Conservation (phyloP, 148 eudicot genomes). For the Euryodendron excelsum region DNA sequence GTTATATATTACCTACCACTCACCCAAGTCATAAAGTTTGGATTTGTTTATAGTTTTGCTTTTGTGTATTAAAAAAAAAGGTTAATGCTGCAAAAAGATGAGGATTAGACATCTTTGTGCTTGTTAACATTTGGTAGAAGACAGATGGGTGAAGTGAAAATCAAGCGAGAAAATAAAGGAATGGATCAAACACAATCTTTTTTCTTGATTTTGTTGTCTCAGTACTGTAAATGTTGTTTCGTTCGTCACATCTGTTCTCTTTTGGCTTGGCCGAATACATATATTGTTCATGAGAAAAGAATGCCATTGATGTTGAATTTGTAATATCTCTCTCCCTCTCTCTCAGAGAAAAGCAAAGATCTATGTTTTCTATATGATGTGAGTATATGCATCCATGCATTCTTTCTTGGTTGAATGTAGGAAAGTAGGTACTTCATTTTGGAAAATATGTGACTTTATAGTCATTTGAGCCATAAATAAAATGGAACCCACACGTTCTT, state of each 20-base stretch:
- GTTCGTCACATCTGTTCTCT: background rate
- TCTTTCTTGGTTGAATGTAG: background rate
- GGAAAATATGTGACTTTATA: too few species aligned
- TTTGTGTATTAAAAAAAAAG: background rate
- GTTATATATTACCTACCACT: background rate
- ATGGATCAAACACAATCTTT: background rate
- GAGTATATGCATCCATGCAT: too few species aligned
- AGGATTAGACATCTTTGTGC: conserved; percentile 5
- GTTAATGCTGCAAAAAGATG: background rate
- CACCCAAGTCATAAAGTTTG: conserved; percentile 1
- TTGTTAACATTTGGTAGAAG: background rate
- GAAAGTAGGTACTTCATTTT: too few species aligned
- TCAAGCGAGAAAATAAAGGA: background rate
- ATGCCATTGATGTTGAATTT: too few species aligned
- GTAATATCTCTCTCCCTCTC: too few species aligned
- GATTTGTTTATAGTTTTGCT: background rate
- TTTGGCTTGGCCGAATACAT: background rate
- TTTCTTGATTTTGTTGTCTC: background rate
- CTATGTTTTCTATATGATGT: too few species aligned
- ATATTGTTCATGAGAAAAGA: background rate
- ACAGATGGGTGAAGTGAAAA: background rate
- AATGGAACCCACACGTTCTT: too few species aligned
- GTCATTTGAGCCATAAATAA: too few species aligned
- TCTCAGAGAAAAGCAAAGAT: too few species aligned
- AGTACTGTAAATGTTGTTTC: background rate